Evolutionary conservation across 2,329 filamentous ascomycete genomes (phyloP), one percentile per base, ranked within the genome.

Genomic region (Drechslerella dactyloides): DNA sequence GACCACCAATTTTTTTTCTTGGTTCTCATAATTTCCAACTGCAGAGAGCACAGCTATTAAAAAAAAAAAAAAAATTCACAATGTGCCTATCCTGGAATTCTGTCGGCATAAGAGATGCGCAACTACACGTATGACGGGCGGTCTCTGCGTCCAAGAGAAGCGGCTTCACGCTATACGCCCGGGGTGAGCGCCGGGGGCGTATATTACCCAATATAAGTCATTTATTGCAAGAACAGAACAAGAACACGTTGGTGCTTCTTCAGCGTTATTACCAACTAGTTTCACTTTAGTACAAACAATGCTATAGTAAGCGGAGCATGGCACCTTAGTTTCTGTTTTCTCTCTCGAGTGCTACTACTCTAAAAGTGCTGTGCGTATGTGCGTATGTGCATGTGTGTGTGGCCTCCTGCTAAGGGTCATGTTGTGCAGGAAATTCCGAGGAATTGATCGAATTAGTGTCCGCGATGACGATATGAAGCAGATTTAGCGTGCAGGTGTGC

Each of bases 391-490:
- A 33, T 33, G 27, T 33, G 27, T 33, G 27, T 33, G 27, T 33
- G 27, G 23, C 15, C 15, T 17, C 17, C 27, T 19, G 57, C 56
- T 46, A 62, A 50, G 58, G 13, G 11, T 46, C 59, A 59, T 70
- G 53, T 48, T 55, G 64, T 70, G 66, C 66, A 64, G 63, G 66
- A 59, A 70, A 70, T 70, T 24, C 56, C 53, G 52, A 69, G 46
- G 58, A 63, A 6, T 15, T 19, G 21, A 19, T 48, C 15, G 19
- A 69, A 70, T 63, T 70, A 70, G 66, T 70, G 59, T 64, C 66
- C 66, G 66, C 59, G 46, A 70, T 70, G 66, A 70, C 66, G 66
- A 70, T 63, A 70, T 59, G 27, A 35, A 64, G 66, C 66, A 70
- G 58, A 58, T 70, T 63, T 63, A 59, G 54, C 54, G 54, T 40